phyloP scores from a whole-genome alignment of 371 early-diverging fungal genomes.

The Haplosporangium sp. region DNA sequence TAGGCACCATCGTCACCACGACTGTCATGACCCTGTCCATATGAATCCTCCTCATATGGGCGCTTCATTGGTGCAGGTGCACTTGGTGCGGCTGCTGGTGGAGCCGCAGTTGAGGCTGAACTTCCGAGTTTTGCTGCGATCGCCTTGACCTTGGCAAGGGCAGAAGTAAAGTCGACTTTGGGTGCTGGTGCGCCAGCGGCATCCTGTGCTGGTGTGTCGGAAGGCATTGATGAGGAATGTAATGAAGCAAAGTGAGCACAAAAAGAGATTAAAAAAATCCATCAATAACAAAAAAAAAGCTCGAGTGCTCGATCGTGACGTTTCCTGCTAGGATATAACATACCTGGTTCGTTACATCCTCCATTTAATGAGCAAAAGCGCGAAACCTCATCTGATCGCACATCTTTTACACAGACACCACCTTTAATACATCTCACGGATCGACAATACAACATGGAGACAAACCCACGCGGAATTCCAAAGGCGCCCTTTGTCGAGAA shows the following conservation, averaged over 20 bases:
- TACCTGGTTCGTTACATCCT: not conserved
- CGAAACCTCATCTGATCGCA: conserved; percentile 1
- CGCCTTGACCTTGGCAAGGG: conserved; percentile 85
- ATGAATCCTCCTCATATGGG: conserved; percentile 52
- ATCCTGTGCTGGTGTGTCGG: conserved; percentile 44
- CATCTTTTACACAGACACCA: not conserved
- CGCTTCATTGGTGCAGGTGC: conserved; percentile 33
- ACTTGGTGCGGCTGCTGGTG: conserved; percentile 38
- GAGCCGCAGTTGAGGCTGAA: conserved; percentile 50
- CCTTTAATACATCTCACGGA: too few relatives aligned
- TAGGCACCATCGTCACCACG: conserved; percentile 20
- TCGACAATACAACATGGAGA: conserved; percentile 59
- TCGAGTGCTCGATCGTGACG: too few relatives aligned
- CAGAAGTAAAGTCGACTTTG: conserved; percentile 72
- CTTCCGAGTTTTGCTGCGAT: conserved; percentile 81
- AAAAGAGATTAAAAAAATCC: not conserved
- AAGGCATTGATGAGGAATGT: conserved; percentile 28
- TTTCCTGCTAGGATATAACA: not conserved
- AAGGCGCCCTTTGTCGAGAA: conserved; percentile 96
- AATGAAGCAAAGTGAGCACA: not conserved
- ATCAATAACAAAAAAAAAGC: not conserved
- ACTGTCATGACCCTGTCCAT: conserved; percentile 45
- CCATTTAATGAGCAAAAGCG: not conserved
- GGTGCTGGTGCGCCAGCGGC: conserved; percentile 40
- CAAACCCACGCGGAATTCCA: conserved; percentile 95